Conservation (phyloP, 129 eudicot genomes). For the Chrysanthemum lavandulifolium region DNA sequence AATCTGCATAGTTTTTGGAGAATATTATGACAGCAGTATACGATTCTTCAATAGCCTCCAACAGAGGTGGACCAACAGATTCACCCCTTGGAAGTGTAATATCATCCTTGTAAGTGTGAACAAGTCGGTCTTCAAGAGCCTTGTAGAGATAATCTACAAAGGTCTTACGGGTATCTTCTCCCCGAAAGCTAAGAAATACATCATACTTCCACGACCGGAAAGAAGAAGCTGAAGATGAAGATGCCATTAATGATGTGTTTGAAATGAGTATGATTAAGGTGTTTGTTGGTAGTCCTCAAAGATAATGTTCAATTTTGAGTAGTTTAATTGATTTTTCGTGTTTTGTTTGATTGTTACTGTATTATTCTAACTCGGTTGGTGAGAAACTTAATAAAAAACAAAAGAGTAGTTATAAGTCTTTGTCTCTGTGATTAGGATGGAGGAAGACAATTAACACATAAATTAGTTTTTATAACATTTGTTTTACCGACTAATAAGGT, state of each 20-base stretch:
- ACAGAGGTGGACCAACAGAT: neutral
- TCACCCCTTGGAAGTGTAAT: neutral
- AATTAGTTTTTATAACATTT: too few relatives aligned
- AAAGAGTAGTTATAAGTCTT: too few relatives aligned
- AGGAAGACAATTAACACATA: too few relatives aligned
- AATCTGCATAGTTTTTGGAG: neutral
- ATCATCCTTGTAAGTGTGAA: neutral
- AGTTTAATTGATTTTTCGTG: too few relatives aligned
- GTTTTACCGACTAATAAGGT: too few relatives aligned
- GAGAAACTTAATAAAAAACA: too few relatives aligned
- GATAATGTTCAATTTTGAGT: too few relatives aligned
- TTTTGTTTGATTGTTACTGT: too few relatives aligned
- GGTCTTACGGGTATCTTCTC: neutral
- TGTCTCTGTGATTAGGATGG: too few relatives aligned
- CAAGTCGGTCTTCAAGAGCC: neutral
- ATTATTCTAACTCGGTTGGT: too few relatives aligned
- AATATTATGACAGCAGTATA: neutral
- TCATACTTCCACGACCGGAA: neutral
- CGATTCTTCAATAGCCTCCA: neutral
- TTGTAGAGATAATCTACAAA: neutral
- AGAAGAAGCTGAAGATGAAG: neutral
- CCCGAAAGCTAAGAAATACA: neutral
- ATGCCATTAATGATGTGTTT: neutral
- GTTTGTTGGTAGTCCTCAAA: too few relatives aligned
- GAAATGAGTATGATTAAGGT: too few relatives aligned